These are phyloP conservation scores for Lichtheimia ramosa DNA, from an alignment of 371 early-diverging fungal species.

Conservation along the genomic window DNA sequence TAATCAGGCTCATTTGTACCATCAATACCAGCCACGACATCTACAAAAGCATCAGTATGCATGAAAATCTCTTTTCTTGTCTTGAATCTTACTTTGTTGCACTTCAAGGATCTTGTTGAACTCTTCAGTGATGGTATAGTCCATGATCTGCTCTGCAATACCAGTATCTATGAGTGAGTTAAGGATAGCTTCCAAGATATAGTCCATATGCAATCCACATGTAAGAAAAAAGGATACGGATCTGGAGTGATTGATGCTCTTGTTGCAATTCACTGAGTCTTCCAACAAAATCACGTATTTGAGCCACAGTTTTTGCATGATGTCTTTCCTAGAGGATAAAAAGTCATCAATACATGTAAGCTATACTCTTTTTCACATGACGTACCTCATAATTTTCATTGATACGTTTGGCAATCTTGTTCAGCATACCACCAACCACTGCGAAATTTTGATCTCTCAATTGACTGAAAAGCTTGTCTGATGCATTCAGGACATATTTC, in stretches of 20 bases:
- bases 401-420: slow-evolving; percentile 80
- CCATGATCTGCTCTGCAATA: slow-evolving; percentile 82
- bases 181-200: slow-evolving; percentile 3
- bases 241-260: slow-evolving; percentile 79
- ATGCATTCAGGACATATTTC: slow-evolving; percentile 77
- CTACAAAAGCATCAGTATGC: slow-evolving; percentile 29
- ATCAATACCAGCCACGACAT: slow-evolving; percentile 80
- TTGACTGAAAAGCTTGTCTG: slow-evolving; percentile 78
- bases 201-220: not conserved
- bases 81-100: slow-evolving; percentile 75
- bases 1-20: slow-evolving; percentile 72
- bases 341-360: not conserved
- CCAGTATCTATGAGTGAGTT: slow-evolving; percentile 62
- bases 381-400: slow-evolving; percentile 81
- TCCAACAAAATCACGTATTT: slow-evolving; percentile 89
- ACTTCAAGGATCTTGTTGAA: slow-evolving; percentile 82
- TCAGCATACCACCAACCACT: slow-evolving; percentile 79
- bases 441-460: slow-evolving; percentile 89
- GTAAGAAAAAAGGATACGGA: slow-evolving; percentile 51
- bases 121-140: slow-evolving; percentile 75
- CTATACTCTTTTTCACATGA: too few relatives aligned
- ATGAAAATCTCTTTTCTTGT: not conserved
- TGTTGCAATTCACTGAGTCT: slow-evolving; percentile 79
- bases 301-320: slow-evolving; percentile 83
- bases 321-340: slow-evolving; percentile 62